Conservation (phyloP, 2,329 filamentous ascomycete genomes). For the Seiridium unicorne region DNA sequence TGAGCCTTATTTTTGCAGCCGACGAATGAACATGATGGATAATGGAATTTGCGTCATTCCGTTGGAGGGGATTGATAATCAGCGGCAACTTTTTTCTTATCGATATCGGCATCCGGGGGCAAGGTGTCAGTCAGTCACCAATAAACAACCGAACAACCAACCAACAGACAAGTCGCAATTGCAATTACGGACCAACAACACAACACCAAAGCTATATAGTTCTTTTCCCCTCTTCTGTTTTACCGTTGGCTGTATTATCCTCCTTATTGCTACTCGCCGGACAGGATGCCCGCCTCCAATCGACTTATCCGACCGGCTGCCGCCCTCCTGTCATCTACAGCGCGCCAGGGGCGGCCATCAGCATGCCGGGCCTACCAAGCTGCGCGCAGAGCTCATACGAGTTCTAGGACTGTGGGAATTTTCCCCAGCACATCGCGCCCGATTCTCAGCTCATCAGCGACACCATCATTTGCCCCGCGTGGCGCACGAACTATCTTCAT, state of each 20-base stretch:
- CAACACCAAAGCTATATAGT: not conserved
- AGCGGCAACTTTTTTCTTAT: constrained; percentile 7
- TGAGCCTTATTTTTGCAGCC: no score
- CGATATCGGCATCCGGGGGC: constrained; percentile 5
- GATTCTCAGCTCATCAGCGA: constrained; percentile 11
- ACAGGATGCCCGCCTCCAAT: constrained; percentile 15
- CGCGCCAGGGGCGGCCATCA: constrained; percentile 14
- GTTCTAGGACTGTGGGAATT: constrained; percentile 20
- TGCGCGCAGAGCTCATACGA: constrained; percentile 27
- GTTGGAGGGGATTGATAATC: not conserved
- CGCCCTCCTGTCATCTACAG: constrained; percentile 20
- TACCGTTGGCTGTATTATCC: no score
- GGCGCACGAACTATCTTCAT: constrained; percentile 84
- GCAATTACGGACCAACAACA: not conserved
- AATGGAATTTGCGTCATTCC: constrained; percentile 7
- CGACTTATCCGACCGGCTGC: constrained; percentile 25
- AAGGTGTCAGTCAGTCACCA: not conserved
- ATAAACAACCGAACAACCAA: not conserved
- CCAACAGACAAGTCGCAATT: not conserved
- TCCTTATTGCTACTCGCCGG: no score
- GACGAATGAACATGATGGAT: not conserved
- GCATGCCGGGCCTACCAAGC: constrained; percentile 22
- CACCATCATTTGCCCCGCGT: constrained; percentile 21
- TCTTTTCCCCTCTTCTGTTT: not conserved
- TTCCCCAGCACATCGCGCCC: constrained; percentile 22